Conservation (phyloP, 2,329 filamentous ascomycete genomes). For the Ophiostoma sp. region DNA sequence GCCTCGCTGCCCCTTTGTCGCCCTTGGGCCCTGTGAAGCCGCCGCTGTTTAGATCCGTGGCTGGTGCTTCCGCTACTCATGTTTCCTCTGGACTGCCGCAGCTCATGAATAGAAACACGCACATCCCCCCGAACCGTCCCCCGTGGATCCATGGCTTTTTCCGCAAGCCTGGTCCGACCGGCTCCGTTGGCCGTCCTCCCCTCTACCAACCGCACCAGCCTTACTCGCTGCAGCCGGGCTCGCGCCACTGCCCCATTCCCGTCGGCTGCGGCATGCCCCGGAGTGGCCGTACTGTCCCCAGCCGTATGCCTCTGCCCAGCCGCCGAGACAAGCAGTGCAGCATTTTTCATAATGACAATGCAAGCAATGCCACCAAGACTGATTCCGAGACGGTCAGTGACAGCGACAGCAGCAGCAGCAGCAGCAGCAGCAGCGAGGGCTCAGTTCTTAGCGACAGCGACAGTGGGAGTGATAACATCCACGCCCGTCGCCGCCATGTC, state of each 20-base stretch:
- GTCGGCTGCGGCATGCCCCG: not conserved
- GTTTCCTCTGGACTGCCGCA: not conserved
- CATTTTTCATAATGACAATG: not conserved
- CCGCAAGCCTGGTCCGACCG: not conserved
- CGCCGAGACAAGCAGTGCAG: not conserved
- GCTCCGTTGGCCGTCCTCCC: not conserved
- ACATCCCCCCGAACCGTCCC: not conserved
- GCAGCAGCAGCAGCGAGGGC: not conserved
- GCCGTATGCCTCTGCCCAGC: not conserved
- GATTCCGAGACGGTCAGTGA: not conserved
- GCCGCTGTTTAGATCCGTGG: not conserved
- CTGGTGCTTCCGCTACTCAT: not conserved
- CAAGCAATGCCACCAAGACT: not conserved
- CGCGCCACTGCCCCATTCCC: not conserved
- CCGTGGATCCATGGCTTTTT: not conserved
- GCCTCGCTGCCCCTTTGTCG: not conserved
- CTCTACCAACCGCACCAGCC: constrained; percentile 6
- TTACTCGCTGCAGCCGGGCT: constrained; percentile 12
- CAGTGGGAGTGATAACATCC: not conserved
- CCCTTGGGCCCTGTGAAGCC: not conserved
- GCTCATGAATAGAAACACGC: not conserved
- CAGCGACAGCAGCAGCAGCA: not conserved
- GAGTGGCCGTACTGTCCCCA: not conserved
- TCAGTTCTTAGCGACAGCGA: not conserved
- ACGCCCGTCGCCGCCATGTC: not conserved